Evolutionary conservation across 257 asterid species (phyloP), one percentile per base, ranked within the genome.

Genomic region (Schizonepeta tenuifolia): DNA sequence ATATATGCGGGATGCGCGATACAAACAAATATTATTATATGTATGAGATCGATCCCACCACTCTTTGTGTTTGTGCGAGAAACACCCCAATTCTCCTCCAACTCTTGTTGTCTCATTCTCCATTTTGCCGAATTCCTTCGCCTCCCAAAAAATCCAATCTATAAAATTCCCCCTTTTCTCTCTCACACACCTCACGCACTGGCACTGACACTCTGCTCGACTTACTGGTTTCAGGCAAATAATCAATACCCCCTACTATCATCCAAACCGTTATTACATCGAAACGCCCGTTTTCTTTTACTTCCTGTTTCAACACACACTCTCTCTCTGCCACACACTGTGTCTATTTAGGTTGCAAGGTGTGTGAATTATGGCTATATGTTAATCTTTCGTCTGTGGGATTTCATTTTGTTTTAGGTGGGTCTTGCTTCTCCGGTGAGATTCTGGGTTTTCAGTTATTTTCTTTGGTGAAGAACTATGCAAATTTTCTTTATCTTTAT

Each of bases 191-290:
- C 14, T 20, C 72, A 44, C 51, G 11, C 74, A 59, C 79, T 60
- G 66, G 11, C 74, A 59, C 79, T 60, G 66, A 53, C 82, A 59
- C 71, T 43, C 62, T 70, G 78, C 21, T 63, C 17, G 24, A 49
- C 50, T 14, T 24, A 40, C 72, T 51, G 71, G 54, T 33, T 35
- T 51, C 61, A n/a, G 41, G 11, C 35, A 49, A 65, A 54, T 22
- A 41, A 43, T 78, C 79, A 41, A 63, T 5, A 33, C 75, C 44
- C 66, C 67, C 69, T 21, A 31, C 73, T 73, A 56, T 38, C 74
- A 75, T 69, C 75, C 60, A 74, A 80, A 80, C 78, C 73, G 81
- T 83, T 80, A 74, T 15, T 51, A 6, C 75, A 49, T 31, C 66
- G 49, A 21, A 62, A 33, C 40, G 5, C 79, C 64, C 57, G 21